A percentile compares a stretch with the other conserved stretches of the same genome.
phyloP scores from a whole-genome alignment of 1,284 basidiomycete species.

The Apiotrichum sp. region DNA sequence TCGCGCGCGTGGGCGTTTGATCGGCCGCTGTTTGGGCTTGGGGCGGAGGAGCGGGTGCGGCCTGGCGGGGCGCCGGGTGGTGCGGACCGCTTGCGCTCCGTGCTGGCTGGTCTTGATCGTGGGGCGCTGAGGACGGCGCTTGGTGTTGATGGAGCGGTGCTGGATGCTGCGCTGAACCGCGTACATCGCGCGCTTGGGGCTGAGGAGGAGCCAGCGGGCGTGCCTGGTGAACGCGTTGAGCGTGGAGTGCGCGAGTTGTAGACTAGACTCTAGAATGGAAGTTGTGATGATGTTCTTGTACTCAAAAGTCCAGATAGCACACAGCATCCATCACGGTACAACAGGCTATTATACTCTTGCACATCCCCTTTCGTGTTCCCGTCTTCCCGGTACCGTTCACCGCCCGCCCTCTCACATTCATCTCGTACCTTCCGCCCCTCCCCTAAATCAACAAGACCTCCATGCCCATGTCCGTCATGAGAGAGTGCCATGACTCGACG shows the following conservation, averaged over 20 bases:
- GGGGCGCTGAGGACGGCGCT: background rate
- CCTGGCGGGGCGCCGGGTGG: background rate
- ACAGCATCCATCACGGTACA: background rate
- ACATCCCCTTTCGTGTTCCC: too few species aligned
- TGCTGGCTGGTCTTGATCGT: background rate
- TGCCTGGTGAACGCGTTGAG: conserved; percentile 12
- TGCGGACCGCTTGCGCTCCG: background rate
- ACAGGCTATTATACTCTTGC: too few species aligned
- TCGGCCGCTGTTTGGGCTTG: background rate
- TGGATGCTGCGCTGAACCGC: conserved; percentile 4
- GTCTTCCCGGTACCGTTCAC: too few species aligned
- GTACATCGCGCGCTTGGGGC: conserved; percentile 6
- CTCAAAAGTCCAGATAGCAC: background rate
- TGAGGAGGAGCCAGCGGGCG: conserved; percentile 3
- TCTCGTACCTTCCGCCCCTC: background rate
- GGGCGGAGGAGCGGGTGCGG: background rate
- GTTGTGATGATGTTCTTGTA: too few species aligned
- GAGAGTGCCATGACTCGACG: conserved; percentile 9
- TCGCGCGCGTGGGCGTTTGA: conserved; percentile 13
- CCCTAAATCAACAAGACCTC: conserved; percentile 1
- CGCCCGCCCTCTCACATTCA: too few species aligned
- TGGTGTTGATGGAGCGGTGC: background rate
- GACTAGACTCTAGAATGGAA: background rate
- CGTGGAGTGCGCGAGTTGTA: conserved; percentile 17
- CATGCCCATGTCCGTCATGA: conserved; percentile 16